These are phyloP conservation scores for Solanum ossicruentum DNA, from an alignment of 257 asterid species.

Conservation along the genomic window DNA sequence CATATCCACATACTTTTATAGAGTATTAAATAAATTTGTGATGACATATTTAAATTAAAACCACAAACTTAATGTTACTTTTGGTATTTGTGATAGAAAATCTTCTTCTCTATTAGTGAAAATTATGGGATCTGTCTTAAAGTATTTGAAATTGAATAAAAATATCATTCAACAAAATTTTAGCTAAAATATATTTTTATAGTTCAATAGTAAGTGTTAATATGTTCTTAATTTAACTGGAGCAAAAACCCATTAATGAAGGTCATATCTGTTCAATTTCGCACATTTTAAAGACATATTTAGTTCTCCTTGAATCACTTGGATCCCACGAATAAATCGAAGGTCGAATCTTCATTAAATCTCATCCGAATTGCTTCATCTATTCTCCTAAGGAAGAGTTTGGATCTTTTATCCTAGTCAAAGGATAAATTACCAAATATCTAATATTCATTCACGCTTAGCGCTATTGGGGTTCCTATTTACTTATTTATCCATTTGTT, in stretches of 20 bases:
- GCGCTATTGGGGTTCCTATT: no score
- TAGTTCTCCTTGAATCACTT: no score
- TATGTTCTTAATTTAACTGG: not conserved
- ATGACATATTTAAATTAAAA: not conserved
- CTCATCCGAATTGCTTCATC: no score
- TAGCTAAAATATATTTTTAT: not conserved
- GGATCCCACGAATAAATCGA: no score
- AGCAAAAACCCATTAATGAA: not conserved
- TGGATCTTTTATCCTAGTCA: no score
- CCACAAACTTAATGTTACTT: not conserved
- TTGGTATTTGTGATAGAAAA: not conserved
- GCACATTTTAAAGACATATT: not conserved
- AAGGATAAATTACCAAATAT: no score
- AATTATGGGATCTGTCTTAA: not conserved
- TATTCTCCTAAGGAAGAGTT: no score
- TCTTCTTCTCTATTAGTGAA: not conserved
- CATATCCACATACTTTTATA: not conserved
- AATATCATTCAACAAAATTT: not conserved
- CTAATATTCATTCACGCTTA: no score
- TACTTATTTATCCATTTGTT: not conserved
- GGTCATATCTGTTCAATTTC: not conserved
- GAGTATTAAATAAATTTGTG: not conserved
- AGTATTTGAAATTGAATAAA: not conserved
- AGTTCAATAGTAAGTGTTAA: not conserved
- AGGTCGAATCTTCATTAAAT: no score